Base-by-base conservation (phyloP, 129 eudicot species). In the Pittosporum tobira region DNA sequence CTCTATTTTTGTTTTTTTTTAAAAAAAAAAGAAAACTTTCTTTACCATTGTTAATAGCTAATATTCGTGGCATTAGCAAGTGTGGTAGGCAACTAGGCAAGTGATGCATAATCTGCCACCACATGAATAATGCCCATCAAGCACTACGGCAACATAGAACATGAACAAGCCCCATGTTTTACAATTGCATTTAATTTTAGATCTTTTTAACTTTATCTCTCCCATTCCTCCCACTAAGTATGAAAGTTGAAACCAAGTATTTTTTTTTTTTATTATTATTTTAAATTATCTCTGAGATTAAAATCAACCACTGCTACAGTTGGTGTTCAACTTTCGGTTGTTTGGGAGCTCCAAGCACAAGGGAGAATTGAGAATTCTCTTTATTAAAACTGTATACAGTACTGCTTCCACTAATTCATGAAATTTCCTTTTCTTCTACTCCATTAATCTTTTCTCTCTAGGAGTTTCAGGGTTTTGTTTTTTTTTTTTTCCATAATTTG, bases 61-160 rank as follows among this genome's bases (percentile, higher is more conserved):
- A 5, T 12, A 36, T 1, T 36, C 42, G 9, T 36, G 42, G 42
- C 48, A 58, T 37, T 20, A 11, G 48, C 63, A 58, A 36, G 63
- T 58, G 30, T 21, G 20, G 65, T 60, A 60, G 59, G 27, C n/a
- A n/a, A n/a, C n/a, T n/a, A n/a, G 60, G 60, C 30, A 34, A 15
- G 34, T 29, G 20, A 10, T 10, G 47, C 52, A 44, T 43, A 45
- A 43, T 61, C 42, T 53, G 26, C 48, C 31, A 7, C 14, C 54
- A 12, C 46, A 57, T 23, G 21, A 58, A 58, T 36, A 37, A 23
- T 58, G 49, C 46, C 38, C 20, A 61, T 19, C 66, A 62, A 20
- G 12, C 55, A 29, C 66, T 47, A 46, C n/a, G n/a, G 25, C 56
- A 62, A 47, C 66, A 62, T 20, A 45, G 44, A 62, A 46, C 66